phyloP scores from a whole-genome alignment of 768 basidiomycete species.

The Gautieria morchelliformis region DNA sequence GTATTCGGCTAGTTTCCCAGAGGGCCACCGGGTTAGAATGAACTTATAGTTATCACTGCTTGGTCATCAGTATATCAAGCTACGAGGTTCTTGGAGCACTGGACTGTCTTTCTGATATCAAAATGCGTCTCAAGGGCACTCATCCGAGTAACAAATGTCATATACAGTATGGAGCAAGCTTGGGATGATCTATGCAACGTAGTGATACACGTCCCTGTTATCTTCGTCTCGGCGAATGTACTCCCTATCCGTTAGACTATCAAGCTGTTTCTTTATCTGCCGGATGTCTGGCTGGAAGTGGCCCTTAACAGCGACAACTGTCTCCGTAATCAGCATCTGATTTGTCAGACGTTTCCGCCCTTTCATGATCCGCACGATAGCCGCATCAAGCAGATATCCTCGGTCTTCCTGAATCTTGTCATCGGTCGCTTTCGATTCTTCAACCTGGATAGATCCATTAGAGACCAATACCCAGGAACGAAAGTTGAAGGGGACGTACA shows the following conservation, averaged over 20 bases:
- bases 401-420: conserved; percentile 81
- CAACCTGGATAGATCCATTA: conserved; percentile 40
- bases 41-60: no score
- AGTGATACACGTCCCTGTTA: conserved; percentile 64
- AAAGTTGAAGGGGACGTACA: conserved; percentile 34
- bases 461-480: not conserved
- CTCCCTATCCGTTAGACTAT: conserved; percentile 74
- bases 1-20: no score
- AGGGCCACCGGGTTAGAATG: no score
- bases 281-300: conserved; percentile 82
- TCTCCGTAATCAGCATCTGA: conserved; percentile 70
- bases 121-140: no score
- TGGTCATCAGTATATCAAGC: no score
- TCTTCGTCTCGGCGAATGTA: conserved; percentile 72
- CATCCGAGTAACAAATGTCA: no score
- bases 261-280: conserved; percentile 79
- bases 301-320: conserved; percentile 77
- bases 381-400: conserved; percentile 79
- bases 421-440: conserved; percentile 79
- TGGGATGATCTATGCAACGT: conserved; percentile 49
- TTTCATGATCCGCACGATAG: conserved; percentile 97
- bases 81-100: no score
- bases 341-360: conserved; percentile 75
- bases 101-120: no score
- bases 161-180: no score